Evolutionary conservation across 352 stramenopile genomes (phyloP).

Genomic region (Pseudoperonospora humuli): DNA sequence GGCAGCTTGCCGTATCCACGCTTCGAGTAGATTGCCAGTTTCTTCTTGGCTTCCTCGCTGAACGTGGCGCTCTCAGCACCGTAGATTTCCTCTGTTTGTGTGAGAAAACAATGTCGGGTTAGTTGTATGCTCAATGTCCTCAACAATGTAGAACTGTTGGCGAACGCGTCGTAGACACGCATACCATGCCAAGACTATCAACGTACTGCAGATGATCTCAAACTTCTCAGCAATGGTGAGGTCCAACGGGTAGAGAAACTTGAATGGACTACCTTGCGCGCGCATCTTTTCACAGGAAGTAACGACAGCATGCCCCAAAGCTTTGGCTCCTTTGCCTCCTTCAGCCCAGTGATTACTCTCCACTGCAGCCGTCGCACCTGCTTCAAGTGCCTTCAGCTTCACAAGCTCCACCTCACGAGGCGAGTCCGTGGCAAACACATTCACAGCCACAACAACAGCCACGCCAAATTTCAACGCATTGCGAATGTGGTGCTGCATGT

Average conservation of each 20-base stretch:
- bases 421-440: constrained; percentile 66
- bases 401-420: constrained; percentile 91
- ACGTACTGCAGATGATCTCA: constrained; percentile 93
- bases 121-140: constrained; percentile 1
- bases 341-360: constrained; percentile 86
- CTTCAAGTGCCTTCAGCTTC: constrained; percentile 83
- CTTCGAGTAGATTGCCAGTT: constrained; percentile 89
- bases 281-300: constrained; percentile 83
- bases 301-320: constrained; percentile 90
- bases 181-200: constrained; percentile 36
- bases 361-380: constrained; percentile 93
- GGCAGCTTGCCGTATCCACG: constrained; percentile 66
- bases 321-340: constrained; percentile 83
- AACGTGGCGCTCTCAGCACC: constrained; percentile 92
- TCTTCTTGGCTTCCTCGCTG: constrained; percentile 89
- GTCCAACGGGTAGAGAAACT: constrained; percentile 93
- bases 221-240: constrained; percentile 93
- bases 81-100: constrained; percentile 91
- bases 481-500: constrained; percentile 94
- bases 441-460: constrained; percentile 93
- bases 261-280: constrained; percentile 78
- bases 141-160: too few species aligned
- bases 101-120: constrained; percentile 1
- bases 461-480: constrained; percentile 94
- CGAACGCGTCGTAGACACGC: not conserved